Conservation (phyloP, 2,329 filamentous ascomycete genomes). For the Myrmaecium sp. region DNA sequence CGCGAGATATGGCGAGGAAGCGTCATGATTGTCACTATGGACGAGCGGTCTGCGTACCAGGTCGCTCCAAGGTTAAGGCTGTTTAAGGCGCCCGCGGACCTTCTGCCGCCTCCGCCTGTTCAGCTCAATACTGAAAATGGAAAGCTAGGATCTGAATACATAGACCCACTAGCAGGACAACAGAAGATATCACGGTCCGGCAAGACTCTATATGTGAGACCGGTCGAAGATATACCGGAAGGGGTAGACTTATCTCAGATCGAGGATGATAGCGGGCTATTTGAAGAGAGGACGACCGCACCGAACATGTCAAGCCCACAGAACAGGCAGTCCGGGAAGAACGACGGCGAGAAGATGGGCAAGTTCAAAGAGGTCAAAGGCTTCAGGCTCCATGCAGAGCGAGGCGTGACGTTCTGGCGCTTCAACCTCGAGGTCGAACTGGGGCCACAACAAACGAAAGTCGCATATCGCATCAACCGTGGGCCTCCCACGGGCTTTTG, state of each 20-base stretch:
- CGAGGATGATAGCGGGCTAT: constrained; percentile 70
- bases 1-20: constrained; percentile 83
- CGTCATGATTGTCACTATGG: constrained; percentile 87
- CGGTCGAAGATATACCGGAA: constrained; percentile 72
- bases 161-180: constrained; percentile 78
- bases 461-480: constrained; percentile 89
- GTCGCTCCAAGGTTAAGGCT: constrained; percentile 60
- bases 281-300: constrained; percentile 46
- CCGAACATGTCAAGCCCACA: constrained; percentile 23
- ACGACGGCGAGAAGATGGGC: constrained; percentile 65
- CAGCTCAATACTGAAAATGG: constrained; percentile 44
- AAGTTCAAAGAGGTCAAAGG: constrained; percentile 74
- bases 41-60: constrained; percentile 69
- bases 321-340: constrained; percentile 17
- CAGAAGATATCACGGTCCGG: constrained; percentile 73
- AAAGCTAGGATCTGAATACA: constrained; percentile 57
- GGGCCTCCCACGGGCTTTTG: constrained; percentile 84
- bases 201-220: constrained; percentile 72
- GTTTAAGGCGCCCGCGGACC: constrained; percentile 72
- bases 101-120: constrained; percentile 61
- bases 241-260: constrained; percentile 59
- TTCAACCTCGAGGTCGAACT: constrained; percentile 93
- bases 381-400: constrained; percentile 65
- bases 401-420: constrained; percentile 87
- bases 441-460: constrained; percentile 56